Evolutionary conservation across 495 filamentous ascomycete species (phyloP), one percentile per base, ranked within the genome.

Genomic region (Aspergillus conjunctus): DNA sequence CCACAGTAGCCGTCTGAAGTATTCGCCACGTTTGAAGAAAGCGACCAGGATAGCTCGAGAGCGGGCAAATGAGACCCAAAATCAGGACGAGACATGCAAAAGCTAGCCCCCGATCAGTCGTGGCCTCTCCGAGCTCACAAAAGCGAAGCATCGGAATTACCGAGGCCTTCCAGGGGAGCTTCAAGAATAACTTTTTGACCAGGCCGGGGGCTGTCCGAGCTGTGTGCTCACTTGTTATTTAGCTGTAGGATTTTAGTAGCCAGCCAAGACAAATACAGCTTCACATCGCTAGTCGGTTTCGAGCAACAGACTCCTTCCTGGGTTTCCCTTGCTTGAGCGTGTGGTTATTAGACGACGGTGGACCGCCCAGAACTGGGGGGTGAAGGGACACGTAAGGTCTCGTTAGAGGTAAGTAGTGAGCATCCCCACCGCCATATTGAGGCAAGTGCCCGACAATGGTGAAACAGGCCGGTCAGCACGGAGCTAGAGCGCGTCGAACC

Each of bases 391-490:
- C 73, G 73, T 76, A 70, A 76, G 71, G 50, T 62, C 61, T 60
- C 56, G 65, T 66, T 54, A 15, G 11, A 54, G 22, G 49, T 26
- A 32, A 53, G 48, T 46, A 50, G 61, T 49, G 17, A 48, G 44
- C 44, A 48, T 20, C 20, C 17, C 17, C 44, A 65, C 54, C 15
- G 15, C 71, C 68, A 39, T 37, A 71, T 61, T 45, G 30, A 65
- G 73, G 64, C 66, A 74, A 74, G 73, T 70, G 68, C 71, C 71
- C 71, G 70, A 68, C 20, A 49, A 71, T 74, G 67, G 68, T 76
- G 73, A 76, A 76, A 76, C 73, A 59, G n/a, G 41, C 34, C 46
- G 45, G 52, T 39, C 46, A 45, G 37, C 7, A 20, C 46, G 32
- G 33, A 41, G 34, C 56, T 33, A 30, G 53, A 39, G 31, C 20